A percentile compares a stretch with the other conserved stretches of the same genome.
Evolutionary conservation across 1,139 yeast species (phyloP).

Genomic region (Lodderomyces elongisporus): DNA sequence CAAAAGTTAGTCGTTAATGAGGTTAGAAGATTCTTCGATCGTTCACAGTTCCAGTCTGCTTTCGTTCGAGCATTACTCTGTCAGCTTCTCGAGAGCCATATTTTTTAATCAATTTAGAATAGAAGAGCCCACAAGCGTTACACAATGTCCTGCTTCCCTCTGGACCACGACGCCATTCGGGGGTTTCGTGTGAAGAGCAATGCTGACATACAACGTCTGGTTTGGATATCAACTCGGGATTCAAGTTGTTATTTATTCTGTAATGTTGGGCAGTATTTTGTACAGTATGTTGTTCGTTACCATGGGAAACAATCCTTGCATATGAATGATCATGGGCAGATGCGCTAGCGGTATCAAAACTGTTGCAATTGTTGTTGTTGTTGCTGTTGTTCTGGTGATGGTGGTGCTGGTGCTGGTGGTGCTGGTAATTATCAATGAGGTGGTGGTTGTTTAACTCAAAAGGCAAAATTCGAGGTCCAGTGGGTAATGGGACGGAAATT

Average conservation of each 20-base stretch:
- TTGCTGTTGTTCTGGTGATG: neutral
- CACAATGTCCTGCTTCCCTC: constrained; percentile 40
- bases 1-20: too few species aligned
- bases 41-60: constrained; percentile 17
- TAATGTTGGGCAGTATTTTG: too few species aligned
- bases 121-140: constrained; percentile 45
- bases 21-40: constrained; percentile 17
- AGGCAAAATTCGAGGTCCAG: neutral
- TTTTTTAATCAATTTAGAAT: constrained; percentile 28
- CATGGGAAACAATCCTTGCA: too few species aligned
- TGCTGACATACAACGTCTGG: constrained; percentile 21
- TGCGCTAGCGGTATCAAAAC: too few species aligned
- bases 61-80: constrained; percentile 22
- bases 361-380: neutral
- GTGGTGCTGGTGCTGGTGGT: neutral
- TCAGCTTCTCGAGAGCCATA: constrained; percentile 24
- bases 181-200: constrained; percentile 31
- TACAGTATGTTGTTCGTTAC: too few species aligned
- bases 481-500: neutral
- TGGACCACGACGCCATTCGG: constrained; percentile 47
- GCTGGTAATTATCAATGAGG: neutral
- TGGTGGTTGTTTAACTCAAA: constrained; percentile 11
- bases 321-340: too few species aligned
- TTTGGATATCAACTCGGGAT: constrained; percentile 16
- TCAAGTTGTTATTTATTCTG: too few species aligned